Evolutionary conservation across 2,329 filamentous ascomycete species (phyloP).

Genomic region (Fusarium graminum): DNA sequence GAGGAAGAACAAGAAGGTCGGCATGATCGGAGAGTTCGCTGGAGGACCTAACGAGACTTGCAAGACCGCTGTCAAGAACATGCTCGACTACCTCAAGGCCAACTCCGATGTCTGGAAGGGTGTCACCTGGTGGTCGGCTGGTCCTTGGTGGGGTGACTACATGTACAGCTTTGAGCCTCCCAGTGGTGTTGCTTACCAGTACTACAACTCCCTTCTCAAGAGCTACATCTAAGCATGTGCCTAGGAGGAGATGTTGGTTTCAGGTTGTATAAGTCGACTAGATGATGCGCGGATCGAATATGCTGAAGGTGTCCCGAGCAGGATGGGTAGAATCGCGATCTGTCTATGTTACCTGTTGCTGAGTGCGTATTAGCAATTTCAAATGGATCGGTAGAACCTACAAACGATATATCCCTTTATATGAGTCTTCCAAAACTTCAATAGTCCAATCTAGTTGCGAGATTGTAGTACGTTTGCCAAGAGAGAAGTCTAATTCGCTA

Average conservation of each 20-base stretch:
- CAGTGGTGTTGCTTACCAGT: conserved; percentile 57
- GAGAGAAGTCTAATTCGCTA: too few species aligned
- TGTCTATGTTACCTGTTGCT: too few species aligned
- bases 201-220: conserved; percentile 48
- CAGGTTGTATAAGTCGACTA: accelerated
- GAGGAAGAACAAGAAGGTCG: conserved; percentile 65
- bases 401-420: too few species aligned
- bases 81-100: conserved; percentile 65
- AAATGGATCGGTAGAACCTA: too few species aligned
- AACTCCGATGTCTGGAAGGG: conserved; percentile 71
- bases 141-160: conserved; percentile 70
- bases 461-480: too few species aligned
- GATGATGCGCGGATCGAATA: neutral
- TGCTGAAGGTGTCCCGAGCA: too few species aligned
- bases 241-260: neutral
- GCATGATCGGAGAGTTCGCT: conserved; percentile 69
- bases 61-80: conserved; percentile 63
- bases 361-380: too few species aligned
- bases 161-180: conserved; percentile 63
- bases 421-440: too few species aligned
- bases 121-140: conserved; percentile 69
- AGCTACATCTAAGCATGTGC: conserved; percentile 26
- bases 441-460: too few species aligned
- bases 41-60: conserved; percentile 66
- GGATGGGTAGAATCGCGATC: too few species aligned